Conservation (phyloP, 1,139 yeast species). For the Hemisphaericaspora xylofermentans region DNA sequence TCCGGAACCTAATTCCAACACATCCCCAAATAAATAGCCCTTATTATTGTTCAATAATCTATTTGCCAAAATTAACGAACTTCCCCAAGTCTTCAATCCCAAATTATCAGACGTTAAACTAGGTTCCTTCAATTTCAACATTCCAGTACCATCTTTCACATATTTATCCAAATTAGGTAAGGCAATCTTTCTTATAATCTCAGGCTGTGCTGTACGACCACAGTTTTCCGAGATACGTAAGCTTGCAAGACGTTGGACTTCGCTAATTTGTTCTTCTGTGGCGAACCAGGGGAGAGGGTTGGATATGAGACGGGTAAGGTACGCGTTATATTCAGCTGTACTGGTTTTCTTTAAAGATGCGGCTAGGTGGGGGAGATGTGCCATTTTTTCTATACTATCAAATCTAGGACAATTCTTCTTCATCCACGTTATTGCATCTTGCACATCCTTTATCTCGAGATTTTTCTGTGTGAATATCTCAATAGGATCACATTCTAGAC, state of each 20-base stretch:
- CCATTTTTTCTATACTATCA: conserved; percentile 22
- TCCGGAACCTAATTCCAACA: conserved; percentile 88
- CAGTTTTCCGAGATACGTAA: conserved; percentile 74
- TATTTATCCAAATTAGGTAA: conserved; percentile 30
- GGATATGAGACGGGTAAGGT: conserved; percentile 67
- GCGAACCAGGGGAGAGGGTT: conserved; percentile 54
- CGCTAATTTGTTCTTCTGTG: conserved; percentile 32
- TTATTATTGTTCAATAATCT: conserved; percentile 34
- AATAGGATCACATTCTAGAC: conserved; percentile 10
- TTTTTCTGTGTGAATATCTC: conserved; percentile 14
- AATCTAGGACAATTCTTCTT: conserved; percentile 32
- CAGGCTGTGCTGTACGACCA: conserved; percentile 85
- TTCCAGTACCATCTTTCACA: conserved; percentile 9
- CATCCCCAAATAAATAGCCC: conserved; percentile 34
- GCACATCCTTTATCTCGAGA: conserved; percentile 21
- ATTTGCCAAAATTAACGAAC: conserved; percentile 69
- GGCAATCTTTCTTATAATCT: conserved; percentile 51
- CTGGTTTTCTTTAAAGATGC: conserved; percentile 21
- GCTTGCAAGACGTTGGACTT: conserved; percentile 56
- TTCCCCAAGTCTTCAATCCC: conserved; percentile 96
- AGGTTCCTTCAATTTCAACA: conserved; percentile 67
- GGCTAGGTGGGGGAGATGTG: conserved; percentile 28
- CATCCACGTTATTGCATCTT: conserved; percentile 43
- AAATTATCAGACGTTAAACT: conserved; percentile 81
- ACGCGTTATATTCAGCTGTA: conserved; percentile 41